Percentiles rank a stretch among this genome's conserved stretches.
phyloP scores from a whole-genome alignment of 2,329 filamentous ascomycete genomes.

The Chaetomiaceae sp. region DNA sequence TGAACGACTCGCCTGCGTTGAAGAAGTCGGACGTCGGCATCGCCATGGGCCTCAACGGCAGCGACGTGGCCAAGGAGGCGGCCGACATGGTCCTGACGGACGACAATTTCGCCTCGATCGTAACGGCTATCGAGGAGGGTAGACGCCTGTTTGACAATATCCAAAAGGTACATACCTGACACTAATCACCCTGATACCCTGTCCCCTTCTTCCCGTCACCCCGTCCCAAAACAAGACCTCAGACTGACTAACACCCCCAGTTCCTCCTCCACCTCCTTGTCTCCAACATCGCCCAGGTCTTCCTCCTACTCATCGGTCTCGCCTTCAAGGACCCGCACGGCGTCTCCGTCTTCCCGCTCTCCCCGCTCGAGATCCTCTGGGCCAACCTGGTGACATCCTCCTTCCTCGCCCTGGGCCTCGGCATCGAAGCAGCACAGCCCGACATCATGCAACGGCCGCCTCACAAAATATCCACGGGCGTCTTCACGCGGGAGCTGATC shows the following conservation, averaged over 20 bases:
- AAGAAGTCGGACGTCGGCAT: slow-evolving; percentile 98
- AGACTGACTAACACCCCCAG: slow-evolving; percentile 29
- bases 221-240: slow-evolving; percentile 20
- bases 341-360: slow-evolving; percentile 64
- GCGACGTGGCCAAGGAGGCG: slow-evolving; percentile 93
- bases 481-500: slow-evolving; percentile 62
- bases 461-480: slow-evolving; percentile 53
- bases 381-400: slow-evolving; percentile 71
- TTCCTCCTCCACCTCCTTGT: slow-evolving; percentile 62
- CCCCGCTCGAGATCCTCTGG: slow-evolving; percentile 71
- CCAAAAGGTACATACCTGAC: slow-evolving; percentile 66
- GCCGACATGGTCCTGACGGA: slow-evolving; percentile 88
- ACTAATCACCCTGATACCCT: no score
- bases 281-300: slow-evolving; percentile 66
- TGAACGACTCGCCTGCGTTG: slow-evolving; percentile 93
- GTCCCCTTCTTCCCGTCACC: not conserved
- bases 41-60: slow-evolving; percentile 90
- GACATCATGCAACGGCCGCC: slow-evolving; percentile 65
- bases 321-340: slow-evolving; percentile 58
- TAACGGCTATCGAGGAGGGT: slow-evolving; percentile 67
- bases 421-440: slow-evolving; percentile 63
- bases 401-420: slow-evolving; percentile 66
- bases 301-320: slow-evolving; percentile 63
- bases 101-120: slow-evolving; percentile 80
- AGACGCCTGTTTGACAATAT: slow-evolving; percentile 68